phyloP scores from a whole-genome alignment of 495 filamentous ascomycete species.

The Annulohypoxylon stygium region DNA sequence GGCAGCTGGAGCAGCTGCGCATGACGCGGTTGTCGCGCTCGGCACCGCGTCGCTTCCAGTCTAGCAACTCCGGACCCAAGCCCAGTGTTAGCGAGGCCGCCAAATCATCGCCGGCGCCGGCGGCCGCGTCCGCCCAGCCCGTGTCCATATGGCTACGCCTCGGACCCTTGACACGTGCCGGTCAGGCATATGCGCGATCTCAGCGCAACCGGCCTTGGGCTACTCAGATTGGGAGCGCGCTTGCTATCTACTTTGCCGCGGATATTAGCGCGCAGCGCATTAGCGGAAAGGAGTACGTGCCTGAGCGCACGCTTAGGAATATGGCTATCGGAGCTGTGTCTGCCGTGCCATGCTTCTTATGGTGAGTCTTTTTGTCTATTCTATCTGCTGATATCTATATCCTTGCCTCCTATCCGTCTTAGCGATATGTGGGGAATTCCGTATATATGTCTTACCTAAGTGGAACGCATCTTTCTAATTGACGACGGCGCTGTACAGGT shows the following conservation, averaged over 20 bases:
- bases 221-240: constrained; percentile 80
- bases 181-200: constrained; percentile 77
- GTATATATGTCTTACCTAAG: background rate
- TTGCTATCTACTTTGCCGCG: constrained; percentile 83
- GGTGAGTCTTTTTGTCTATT: constrained; percentile 62
- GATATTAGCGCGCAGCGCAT: constrained; percentile 84
- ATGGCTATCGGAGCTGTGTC: constrained; percentile 77
- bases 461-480: background rate
- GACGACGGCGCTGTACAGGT: constrained; percentile 63
- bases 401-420: background rate
- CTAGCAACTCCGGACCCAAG: constrained; percentile 18
- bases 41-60: constrained; percentile 38
- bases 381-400: background rate
- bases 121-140: constrained; percentile 39
- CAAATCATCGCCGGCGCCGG: constrained; percentile 19
- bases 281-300: constrained; percentile 72
- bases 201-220: constrained; percentile 78
- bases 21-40: constrained; percentile 24
- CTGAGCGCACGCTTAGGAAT: constrained; percentile 75
- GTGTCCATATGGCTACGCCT: constrained; percentile 65
- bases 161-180: constrained; percentile 69
- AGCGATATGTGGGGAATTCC: background rate
- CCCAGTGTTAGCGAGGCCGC: constrained; percentile 12
- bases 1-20: constrained; percentile 30
- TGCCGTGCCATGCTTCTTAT: constrained; percentile 83